Percentiles rank a stretch among this genome's conserved stretches.
These are phyloP conservation scores for Tricholoma bakamatsutake DNA, from an alignment of 768 basidiomycete genomes.

Conservation along the genomic window DNA sequence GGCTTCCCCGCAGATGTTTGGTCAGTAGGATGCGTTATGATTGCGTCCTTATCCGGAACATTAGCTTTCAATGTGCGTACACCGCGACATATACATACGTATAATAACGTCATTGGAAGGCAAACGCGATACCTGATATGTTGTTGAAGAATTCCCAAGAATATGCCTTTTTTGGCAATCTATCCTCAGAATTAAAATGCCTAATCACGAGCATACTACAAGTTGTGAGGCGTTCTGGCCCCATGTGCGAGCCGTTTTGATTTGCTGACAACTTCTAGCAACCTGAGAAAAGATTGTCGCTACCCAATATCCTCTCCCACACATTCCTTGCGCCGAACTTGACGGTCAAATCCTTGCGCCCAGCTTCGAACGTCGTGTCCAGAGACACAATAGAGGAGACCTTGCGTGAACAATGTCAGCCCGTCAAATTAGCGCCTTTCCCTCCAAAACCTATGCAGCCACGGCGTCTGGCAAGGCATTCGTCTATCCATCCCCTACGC, in stretches of 20 bases:
- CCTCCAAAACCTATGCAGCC: not conserved
- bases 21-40: constrained; percentile 39
- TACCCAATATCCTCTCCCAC: constrained; percentile 11
- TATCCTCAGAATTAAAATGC: constrained; percentile 19
- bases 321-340: constrained; percentile 7
- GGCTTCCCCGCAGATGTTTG: constrained; percentile 37
- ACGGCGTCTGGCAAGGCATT: constrained; percentile 3
- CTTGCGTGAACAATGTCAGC: not conserved
- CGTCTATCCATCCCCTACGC: constrained; percentile 6
- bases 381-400: not conserved
- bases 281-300: constrained; percentile 13
- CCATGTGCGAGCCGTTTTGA: not conserved
- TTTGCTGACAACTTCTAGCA: constrained; percentile 3
- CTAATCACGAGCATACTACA: constrained; percentile 24
- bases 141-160: constrained; percentile 17
- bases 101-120: constrained; percentile 11
- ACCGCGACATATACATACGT: not conserved
- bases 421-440: not conserved
- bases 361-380: not conserved
- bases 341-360: constrained; percentile 5
- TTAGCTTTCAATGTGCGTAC: constrained; percentile 28
- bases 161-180: constrained; percentile 19
- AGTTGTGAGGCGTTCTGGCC: constrained; percentile 15
- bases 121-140: constrained; percentile 11
- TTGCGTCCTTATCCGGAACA: constrained; percentile 30